Evolutionary conservation across 805 yeast genomes (phyloP).

Genomic region (Sungouiella thailandica): DNA sequence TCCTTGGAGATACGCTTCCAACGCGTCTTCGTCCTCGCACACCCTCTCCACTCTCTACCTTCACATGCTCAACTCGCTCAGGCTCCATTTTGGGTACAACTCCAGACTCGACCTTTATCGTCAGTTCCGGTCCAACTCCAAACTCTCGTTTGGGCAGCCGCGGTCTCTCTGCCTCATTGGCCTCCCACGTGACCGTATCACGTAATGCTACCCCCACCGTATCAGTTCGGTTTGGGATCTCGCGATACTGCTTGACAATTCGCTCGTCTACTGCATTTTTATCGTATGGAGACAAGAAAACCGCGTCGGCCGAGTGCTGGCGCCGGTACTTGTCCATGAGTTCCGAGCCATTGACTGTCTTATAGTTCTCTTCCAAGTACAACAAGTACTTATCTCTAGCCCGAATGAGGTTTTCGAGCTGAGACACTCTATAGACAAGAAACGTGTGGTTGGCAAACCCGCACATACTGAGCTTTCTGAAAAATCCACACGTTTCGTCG

Average conservation of each 20-base stretch:
- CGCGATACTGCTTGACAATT: background rate
- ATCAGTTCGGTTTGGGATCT: background rate
- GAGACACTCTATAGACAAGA: slow-evolving; percentile 14
- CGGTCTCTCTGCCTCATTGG: background rate
- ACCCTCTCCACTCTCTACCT: too few species aligned
- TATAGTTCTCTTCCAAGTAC: slow-evolving; percentile 32
- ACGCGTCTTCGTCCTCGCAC: too few species aligned
- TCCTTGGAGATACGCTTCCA: too few species aligned
- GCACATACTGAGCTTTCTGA: slow-evolving; percentile 18
- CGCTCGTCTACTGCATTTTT: slow-evolving; percentile 1
- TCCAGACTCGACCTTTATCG: slow-evolving; percentile 1
- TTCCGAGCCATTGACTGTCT: slow-evolving; percentile 30
- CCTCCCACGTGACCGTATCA: slow-evolving; percentile 4
- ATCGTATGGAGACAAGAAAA: slow-evolving; percentile 2
- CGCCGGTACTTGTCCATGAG: slow-evolving; percentile 24
- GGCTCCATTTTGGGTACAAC: background rate
- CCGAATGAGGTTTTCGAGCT: slow-evolving; percentile 17
- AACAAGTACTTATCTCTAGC: slow-evolving; percentile 28
- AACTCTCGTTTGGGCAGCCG: too few species aligned
- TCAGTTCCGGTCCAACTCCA: background rate
- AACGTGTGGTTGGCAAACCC: slow-evolving; percentile 19
- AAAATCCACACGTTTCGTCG: slow-evolving; percentile 9
- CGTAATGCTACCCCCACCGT: slow-evolving; percentile 1
- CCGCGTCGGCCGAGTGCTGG: slow-evolving; percentile 10
- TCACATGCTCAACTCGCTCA: too few species aligned